A percentile compares a stretch with the other conserved stretches of the same genome.
These are phyloP conservation scores for Halophytophthora batemanensis DNA, from an alignment of 352 stramenopile genomes.

Conservation along the genomic window DNA sequence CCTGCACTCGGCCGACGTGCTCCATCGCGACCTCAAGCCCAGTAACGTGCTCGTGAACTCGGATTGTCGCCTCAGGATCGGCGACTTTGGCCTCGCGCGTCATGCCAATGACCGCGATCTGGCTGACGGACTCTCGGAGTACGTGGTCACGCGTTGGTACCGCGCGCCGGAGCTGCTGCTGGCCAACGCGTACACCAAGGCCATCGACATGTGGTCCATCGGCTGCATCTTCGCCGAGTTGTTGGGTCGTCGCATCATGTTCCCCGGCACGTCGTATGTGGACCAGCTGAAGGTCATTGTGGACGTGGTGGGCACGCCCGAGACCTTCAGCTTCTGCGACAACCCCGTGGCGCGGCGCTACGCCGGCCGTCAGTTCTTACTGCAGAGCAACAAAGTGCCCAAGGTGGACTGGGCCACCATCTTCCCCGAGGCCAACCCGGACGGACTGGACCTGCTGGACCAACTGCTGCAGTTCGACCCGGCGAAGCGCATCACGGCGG, in stretches of 20 bases:
- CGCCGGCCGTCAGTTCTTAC: slow-evolving; percentile 76
- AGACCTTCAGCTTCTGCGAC: slow-evolving; percentile 85
- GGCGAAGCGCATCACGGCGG: slow-evolving; percentile 78
- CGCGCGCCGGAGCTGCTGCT: slow-evolving; percentile 82
- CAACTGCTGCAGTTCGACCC: slow-evolving; percentile 88
- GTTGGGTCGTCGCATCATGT: slow-evolving; percentile 85
- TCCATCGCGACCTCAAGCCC: no score
- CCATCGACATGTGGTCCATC: slow-evolving; percentile 95
- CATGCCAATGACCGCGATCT: slow-evolving; percentile 78
- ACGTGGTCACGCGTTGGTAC: slow-evolving; percentile 94
- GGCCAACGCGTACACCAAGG: slow-evolving; percentile 81
- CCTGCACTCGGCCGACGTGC: slow-evolving; percentile 95
- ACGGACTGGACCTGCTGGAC: slow-evolving; percentile 84
- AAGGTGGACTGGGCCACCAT: slow-evolving; percentile 77
- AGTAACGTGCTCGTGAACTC: slow-evolving; percentile 97
- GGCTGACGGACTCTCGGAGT: slow-evolving; percentile 87
- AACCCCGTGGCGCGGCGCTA: slow-evolving; percentile 83
- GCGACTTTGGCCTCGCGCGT: slow-evolving; percentile 86
- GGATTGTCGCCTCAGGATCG: slow-evolving; percentile 86
- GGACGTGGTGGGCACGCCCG: slow-evolving; percentile 79
- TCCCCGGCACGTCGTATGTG: slow-evolving; percentile 83
- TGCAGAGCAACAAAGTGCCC: slow-evolving; percentile 62
- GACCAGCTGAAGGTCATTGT: slow-evolving; percentile 88
- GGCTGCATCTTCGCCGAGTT: slow-evolving; percentile 99
- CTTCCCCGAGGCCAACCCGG: slow-evolving; percentile 82